phyloP scores from a whole-genome alignment of 1,284 basidiomycete genomes.

The Cutaneotrichosporon dermatis region DNA sequence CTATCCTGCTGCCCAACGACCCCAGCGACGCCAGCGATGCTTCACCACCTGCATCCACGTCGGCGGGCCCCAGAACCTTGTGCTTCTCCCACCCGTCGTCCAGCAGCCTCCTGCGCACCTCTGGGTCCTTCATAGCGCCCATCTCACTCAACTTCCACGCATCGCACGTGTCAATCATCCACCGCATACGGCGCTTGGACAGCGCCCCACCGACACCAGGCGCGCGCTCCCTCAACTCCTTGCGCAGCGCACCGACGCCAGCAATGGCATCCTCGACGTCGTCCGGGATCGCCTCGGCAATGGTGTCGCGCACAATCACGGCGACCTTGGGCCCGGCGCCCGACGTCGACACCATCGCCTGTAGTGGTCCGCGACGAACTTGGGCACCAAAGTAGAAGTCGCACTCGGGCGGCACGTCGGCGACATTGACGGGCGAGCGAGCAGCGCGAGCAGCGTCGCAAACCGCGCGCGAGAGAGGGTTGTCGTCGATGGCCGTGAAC shows the following conservation, averaged over 20 bases:
- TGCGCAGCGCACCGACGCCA: slow-evolving; percentile 60
- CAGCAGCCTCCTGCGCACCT: slow-evolving; percentile 35
- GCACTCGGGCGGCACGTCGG: slow-evolving; percentile 90
- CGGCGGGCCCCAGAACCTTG: slow-evolving; percentile 35
- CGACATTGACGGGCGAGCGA: slow-evolving; percentile 86
- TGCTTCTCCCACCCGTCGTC: slow-evolving; percentile 48
- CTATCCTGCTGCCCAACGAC: not conserved
- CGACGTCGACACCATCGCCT: slow-evolving; percentile 93
- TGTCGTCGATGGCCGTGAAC: slow-evolving; percentile 88
- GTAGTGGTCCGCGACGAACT: slow-evolving; percentile 82
- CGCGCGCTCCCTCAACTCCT: slow-evolving; percentile 51
- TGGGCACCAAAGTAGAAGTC: slow-evolving; percentile 99
- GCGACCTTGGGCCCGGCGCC: slow-evolving; percentile 88
- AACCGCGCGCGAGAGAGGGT: slow-evolving; percentile 64
- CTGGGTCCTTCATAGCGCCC: slow-evolving; percentile 39
- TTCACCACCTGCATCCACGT: slow-evolving; percentile 23
- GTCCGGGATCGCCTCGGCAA: slow-evolving; percentile 68
- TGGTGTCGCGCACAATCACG: slow-evolving; percentile 67
- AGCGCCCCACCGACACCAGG: slow-evolving; percentile 54
- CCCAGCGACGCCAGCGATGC: not conserved
- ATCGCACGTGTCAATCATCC: slow-evolving; percentile 90
- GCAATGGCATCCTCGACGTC: slow-evolving; percentile 74
- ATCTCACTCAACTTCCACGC: slow-evolving; percentile 55
- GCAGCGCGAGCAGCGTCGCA: slow-evolving; percentile 64
- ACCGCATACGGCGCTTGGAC: slow-evolving; percentile 70